Evolutionary conservation across 495 filamentous ascomycete species (phyloP).

Genomic region (Hypoxylon fragiforme): DNA sequence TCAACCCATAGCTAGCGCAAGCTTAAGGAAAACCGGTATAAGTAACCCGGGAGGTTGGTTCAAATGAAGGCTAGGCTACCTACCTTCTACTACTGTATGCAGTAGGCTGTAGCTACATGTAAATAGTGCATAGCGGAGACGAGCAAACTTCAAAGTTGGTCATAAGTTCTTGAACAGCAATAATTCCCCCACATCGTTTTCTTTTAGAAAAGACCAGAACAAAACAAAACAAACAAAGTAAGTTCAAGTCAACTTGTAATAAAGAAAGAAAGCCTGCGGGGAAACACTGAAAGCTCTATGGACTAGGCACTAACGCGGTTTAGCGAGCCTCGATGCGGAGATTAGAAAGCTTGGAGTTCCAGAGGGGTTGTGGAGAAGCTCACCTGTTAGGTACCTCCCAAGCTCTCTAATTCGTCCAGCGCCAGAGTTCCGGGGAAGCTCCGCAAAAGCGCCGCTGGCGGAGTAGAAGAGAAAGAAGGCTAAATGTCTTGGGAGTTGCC

Average conservation of each 20-base stretch:
- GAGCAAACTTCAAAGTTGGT: conserved; percentile 1
- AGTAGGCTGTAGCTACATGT: too few relatives aligned
- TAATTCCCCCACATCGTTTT: conserved; percentile 22
- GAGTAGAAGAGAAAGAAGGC: background rate
- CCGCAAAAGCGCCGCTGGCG: conserved; percentile 27
- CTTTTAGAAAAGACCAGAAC: background rate
- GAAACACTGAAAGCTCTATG: too few relatives aligned
- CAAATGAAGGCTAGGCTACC: too few relatives aligned
- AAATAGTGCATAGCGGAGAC: conserved; percentile 12
- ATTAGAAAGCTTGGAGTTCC: too few relatives aligned
- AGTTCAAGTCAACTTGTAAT: background rate
- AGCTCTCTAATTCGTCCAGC: too few relatives aligned
- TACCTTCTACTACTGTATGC: background rate
- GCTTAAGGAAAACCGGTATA: too few relatives aligned
- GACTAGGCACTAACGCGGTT: too few relatives aligned
- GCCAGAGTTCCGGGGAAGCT: conserved; percentile 31
- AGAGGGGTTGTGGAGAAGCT: conserved; percentile 2
- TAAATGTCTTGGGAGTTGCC: too few relatives aligned
- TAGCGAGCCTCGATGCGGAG: conserved; percentile 21
- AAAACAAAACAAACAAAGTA: conserved; percentile 11
- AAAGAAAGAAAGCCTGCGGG: conserved; percentile 27
- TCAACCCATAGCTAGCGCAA: too few relatives aligned
- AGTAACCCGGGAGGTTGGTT: too few relatives aligned
- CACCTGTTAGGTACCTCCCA: background rate
- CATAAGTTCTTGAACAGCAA: too few relatives aligned